Percentiles rank a stretch among this genome's conserved stretches.
These are phyloP conservation scores for Entonaema liquescens DNA, from an alignment of 495 filamentous ascomycete species.

Conservation along the genomic window DNA sequence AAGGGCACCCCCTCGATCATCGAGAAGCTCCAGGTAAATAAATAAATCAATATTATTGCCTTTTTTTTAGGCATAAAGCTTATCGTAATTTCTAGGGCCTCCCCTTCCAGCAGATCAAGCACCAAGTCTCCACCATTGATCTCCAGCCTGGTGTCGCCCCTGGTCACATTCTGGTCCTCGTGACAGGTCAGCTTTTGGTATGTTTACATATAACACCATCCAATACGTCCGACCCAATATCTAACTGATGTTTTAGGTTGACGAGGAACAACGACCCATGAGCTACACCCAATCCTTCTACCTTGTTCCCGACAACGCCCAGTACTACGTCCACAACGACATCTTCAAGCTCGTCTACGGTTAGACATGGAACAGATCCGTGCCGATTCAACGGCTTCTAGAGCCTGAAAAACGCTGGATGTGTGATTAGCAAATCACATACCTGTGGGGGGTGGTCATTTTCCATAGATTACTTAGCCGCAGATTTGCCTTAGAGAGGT, in stretches of 20 bases:
- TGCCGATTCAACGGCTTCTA: background rate
- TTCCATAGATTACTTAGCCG: slow-evolving; percentile 26
- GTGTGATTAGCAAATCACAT: background rate
- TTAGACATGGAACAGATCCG: slow-evolving; percentile 28
- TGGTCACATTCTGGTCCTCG: slow-evolving; percentile 67
- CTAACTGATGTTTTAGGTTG: slow-evolving; percentile 65
- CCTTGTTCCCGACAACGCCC: slow-evolving; percentile 72
- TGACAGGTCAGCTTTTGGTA: slow-evolving; percentile 86
- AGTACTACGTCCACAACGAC: slow-evolving; percentile 90
- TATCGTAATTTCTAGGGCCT: slow-evolving; percentile 61
- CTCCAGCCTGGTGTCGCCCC: slow-evolving; percentile 76
- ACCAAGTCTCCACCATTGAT: slow-evolving; percentile 73
- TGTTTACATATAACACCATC: slow-evolving; percentile 16
- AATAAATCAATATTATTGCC: background rate
- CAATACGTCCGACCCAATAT: background rate
- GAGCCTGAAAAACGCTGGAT: background rate
- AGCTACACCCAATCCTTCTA: slow-evolving; percentile 88
- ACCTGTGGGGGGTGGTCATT: slow-evolving; percentile 11
- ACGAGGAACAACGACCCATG: slow-evolving; percentile 81
- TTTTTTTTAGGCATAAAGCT: slow-evolving; percentile 8
- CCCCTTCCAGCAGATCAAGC: slow-evolving; percentile 81
- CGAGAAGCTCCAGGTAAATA: slow-evolving; percentile 81
- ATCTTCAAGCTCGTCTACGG: slow-evolving; percentile 85
- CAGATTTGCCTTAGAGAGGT: slow-evolving; percentile 11
- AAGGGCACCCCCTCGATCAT: slow-evolving; percentile 70